Percentiles rank a stretch among this genome's conserved stretches.
These are phyloP conservation scores for Samsoniella hepiali DNA, from an alignment of 2,329 filamentous ascomycete species.

Conservation along the genomic window DNA sequence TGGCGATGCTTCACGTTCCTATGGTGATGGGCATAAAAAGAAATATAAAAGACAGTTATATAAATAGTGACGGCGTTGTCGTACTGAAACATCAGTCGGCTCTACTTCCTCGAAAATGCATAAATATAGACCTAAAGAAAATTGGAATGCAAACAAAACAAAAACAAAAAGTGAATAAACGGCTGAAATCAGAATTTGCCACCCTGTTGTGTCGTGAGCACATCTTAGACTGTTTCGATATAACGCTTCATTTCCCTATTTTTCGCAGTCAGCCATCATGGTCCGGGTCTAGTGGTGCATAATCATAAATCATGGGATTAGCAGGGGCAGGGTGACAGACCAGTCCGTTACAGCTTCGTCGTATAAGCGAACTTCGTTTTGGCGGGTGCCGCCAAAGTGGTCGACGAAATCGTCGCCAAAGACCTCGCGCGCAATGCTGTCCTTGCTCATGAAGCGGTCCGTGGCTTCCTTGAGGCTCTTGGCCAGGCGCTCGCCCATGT, in stretches of 20 bases:
- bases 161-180: not conserved
- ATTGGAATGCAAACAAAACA: not conserved
- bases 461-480: constrained; percentile 85
- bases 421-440: constrained; percentile 86
- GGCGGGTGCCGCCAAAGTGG: constrained; percentile 86
- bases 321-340: constrained; percentile 50
- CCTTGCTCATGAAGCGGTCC: constrained; percentile 68
- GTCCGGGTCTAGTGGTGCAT: not conserved
- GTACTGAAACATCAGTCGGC: too few species aligned
- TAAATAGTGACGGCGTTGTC: too few species aligned
- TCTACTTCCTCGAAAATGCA: not conserved
- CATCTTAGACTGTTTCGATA: constrained; percentile 65
- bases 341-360: constrained; percentile 97
- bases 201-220: not conserved
- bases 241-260: constrained; percentile 72
- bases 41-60: too few species aligned
- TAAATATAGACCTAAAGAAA: not conserved
- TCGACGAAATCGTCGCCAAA: constrained; percentile 96
- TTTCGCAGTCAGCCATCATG: constrained; percentile 21
- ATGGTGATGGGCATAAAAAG: too few species aligned
- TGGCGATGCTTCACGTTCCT: too few species aligned
- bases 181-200: not conserved
- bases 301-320: not conserved
- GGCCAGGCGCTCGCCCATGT: constrained; percentile 74
- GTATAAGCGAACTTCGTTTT: constrained; percentile 87